Percentiles rank a stretch among this genome's conserved stretches.
phyloP scores from a whole-genome alignment of 164 flowering plant species.

The Brasenia schreberi region DNA sequence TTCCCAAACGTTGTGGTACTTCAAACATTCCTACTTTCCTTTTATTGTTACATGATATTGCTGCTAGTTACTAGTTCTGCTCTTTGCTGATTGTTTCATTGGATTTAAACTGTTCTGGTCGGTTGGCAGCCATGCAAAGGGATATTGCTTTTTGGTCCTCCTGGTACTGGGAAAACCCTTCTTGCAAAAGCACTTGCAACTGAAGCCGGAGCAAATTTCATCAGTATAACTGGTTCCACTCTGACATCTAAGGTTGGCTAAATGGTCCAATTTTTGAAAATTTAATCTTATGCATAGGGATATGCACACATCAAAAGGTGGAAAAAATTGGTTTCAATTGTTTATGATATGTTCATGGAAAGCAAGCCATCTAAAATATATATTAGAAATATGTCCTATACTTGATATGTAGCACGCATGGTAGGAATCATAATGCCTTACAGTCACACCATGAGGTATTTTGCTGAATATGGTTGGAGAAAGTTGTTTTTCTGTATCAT shows the following conservation, averaged over 20 bases:
- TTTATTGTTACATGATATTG: not conserved
- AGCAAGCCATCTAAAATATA: not conserved
- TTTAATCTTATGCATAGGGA: too few relatives aligned
- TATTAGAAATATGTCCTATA: too few relatives aligned
- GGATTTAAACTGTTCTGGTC: not conserved
- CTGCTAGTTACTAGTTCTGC: not conserved
- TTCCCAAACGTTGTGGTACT: not conserved
- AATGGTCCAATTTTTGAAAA: not conserved
- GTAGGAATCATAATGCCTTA: too few relatives aligned
- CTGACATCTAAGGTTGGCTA: constrained; percentile 82
- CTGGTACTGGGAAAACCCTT: constrained; percentile 99
- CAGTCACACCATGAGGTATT: too few relatives aligned
- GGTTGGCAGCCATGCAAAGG: constrained; percentile 94
- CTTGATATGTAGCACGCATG: too few relatives aligned
- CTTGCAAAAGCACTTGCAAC: constrained; percentile 99
- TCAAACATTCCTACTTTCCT: not conserved
- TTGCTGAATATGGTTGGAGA: too few relatives aligned
- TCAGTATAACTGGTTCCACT: constrained; percentile 94
- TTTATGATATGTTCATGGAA: not conserved
- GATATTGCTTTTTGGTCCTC: constrained; percentile 96
- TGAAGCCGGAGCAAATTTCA: constrained; percentile 97
- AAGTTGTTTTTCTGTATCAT: too few relatives aligned
- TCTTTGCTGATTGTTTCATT: not conserved
- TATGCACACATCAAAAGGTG: not conserved
- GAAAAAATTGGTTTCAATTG: not conserved